Conservation (phyloP, 2,329 filamentous ascomycete genomes). For the Penicillium vulpinum region DNA sequence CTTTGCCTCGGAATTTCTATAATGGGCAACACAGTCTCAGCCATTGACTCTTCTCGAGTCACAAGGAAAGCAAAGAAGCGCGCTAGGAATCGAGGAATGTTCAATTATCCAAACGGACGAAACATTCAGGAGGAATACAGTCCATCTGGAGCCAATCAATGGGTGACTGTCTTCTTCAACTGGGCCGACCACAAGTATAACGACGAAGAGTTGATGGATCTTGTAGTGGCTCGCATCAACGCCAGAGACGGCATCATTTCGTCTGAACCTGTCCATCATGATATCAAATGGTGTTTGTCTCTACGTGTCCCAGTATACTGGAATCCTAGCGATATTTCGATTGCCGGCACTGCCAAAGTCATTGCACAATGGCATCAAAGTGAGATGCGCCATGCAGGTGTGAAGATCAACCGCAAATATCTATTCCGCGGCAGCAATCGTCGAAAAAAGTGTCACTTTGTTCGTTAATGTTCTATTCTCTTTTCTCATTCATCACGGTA, state of each 20-base stretch:
- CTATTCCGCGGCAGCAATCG: not conserved
- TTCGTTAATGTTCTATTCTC: not conserved
- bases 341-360: not conserved
- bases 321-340: not conserved
- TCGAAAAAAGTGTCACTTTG: not conserved
- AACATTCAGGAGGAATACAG: not conserved
- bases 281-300: not conserved
- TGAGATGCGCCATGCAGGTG: not conserved
- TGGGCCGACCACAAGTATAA: not conserved
- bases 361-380: not conserved
- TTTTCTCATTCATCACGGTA: not conserved
- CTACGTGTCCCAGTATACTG: not conserved
- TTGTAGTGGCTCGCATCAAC: not conserved
- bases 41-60: not conserved
- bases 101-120: not conserved
- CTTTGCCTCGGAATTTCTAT: too few relatives aligned
- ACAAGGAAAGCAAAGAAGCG: not conserved
- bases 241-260: constrained; percentile 3
- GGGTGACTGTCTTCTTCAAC: constrained; percentile 7
- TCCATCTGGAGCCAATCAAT: not conserved
- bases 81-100: not conserved
- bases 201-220: not conserved
- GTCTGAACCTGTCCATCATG: constrained; percentile 1
- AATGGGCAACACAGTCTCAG: not conserved
- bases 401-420: not conserved